These are phyloP conservation scores for Dorcoceras hygrometricum DNA, from an alignment of 257 asterid species.

Conservation along the genomic window DNA sequence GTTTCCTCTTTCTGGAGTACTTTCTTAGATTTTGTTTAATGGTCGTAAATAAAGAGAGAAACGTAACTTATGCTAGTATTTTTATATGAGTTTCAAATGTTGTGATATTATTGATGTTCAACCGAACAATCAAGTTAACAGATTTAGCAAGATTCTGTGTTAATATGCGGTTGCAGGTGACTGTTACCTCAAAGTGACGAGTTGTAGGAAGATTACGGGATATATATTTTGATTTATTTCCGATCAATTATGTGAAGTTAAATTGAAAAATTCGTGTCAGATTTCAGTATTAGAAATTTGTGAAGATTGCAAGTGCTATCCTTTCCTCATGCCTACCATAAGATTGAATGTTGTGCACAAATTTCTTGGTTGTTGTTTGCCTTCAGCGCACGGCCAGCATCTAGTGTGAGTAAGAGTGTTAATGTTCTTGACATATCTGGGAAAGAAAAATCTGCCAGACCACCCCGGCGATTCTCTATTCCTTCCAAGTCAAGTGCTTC, in stretches of 20 bases:
- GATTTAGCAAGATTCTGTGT: no score
- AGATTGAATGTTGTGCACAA: background rate
- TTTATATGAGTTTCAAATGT: no score
- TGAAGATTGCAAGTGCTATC: background rate
- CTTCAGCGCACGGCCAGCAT: slow-evolving; percentile 47
- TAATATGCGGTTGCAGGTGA: no score
- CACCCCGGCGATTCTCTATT: slow-evolving; percentile 84
- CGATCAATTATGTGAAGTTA: background rate
- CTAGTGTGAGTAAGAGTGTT: slow-evolving; percentile 75
- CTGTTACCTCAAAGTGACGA: background rate
- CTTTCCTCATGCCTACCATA: background rate
- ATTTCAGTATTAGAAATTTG: background rate
- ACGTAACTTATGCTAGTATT: no score
- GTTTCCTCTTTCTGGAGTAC: no score
- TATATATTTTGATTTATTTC: background rate
- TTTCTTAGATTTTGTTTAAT: no score
- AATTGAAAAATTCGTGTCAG: no score
- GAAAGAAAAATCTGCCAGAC: slow-evolving; percentile 76
- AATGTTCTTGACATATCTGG: slow-evolving; percentile 68
- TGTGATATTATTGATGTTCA: no score
- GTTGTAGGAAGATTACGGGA: background rate
- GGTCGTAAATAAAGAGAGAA: no score
- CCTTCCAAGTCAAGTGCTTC: slow-evolving; percentile 61
- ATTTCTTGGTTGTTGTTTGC: slow-evolving; percentile 7
- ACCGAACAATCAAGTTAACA: no score